phyloP scores from a whole-genome alignment of 2,329 filamentous ascomycete genomes.

The Aspergillus vadensis region DNA sequence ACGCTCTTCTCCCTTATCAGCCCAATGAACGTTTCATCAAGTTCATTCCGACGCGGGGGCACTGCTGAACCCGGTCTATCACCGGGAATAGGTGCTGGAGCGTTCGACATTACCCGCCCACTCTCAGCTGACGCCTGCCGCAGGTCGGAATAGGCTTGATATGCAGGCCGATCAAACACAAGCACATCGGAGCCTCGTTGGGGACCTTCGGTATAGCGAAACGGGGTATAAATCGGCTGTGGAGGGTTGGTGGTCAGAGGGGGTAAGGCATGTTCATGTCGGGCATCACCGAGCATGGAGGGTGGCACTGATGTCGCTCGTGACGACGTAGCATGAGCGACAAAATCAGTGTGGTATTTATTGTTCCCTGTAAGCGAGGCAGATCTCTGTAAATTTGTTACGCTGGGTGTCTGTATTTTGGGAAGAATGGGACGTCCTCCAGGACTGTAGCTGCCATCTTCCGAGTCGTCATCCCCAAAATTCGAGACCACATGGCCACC shows the following conservation, averaged over 20 bases:
- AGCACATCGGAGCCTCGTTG: slow-evolving; percentile 45
- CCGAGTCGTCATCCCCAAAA: slow-evolving; percentile 20
- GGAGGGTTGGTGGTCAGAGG: slow-evolving; percentile 42
- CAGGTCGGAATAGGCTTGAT: slow-evolving; percentile 51
- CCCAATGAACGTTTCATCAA: slow-evolving; percentile 51
- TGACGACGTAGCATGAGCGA: slow-evolving; percentile 11
- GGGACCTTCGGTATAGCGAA: slow-evolving; percentile 47
- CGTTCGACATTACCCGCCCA: slow-evolving; percentile 46
- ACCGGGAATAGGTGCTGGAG: slow-evolving; percentile 22
- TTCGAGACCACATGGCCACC: slow-evolving; percentile 12
- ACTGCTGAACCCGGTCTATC: slow-evolving; percentile 22
- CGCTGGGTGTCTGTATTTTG: slow-evolving; percentile 25
- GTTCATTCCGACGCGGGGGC: slow-evolving; percentile 32
- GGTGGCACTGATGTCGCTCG: slow-evolving; percentile 31
- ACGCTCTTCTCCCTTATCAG: slow-evolving; percentile 50
- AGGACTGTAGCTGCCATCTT: slow-evolving; percentile 52
- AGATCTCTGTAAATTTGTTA: slow-evolving; percentile 28
- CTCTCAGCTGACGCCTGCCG: slow-evolving; percentile 49
- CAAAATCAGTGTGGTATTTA: slow-evolving; percentile 9
- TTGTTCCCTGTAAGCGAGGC: slow-evolving; percentile 26
- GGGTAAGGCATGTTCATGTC: slow-evolving; percentile 25
- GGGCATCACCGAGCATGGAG: slow-evolving; percentile 22
- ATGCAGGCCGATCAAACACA: slow-evolving; percentile 44
- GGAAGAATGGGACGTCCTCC: slow-evolving; percentile 54
- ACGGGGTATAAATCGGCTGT: slow-evolving; percentile 48